Evolutionary conservation across 371 early-diverging fungal species (phyloP).

Genomic region (Lichtheimia ornata): DNA sequence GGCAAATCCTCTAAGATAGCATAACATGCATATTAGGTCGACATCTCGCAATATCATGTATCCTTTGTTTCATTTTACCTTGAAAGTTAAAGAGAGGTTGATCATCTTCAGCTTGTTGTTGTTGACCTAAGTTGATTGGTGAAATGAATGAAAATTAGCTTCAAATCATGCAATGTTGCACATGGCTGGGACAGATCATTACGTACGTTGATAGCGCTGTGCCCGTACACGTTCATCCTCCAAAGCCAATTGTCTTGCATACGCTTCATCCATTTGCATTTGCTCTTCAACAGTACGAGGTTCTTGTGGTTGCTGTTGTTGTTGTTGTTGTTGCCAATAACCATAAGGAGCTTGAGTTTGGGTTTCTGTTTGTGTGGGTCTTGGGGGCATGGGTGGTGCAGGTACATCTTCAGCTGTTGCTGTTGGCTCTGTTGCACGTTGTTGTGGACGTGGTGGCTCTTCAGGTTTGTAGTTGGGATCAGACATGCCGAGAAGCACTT

Average conservation of each 20-base stretch:
- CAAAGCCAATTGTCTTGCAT: slow-evolving; percentile 40
- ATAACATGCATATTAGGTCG: background rate
- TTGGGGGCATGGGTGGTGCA: slow-evolving; percentile 40
- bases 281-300: slow-evolving; percentile 42
- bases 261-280: slow-evolving; percentile 48
- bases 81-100: slow-evolving; percentile 42
- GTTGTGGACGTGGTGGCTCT: slow-evolving; percentile 12
- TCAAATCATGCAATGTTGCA: too few relatives aligned
- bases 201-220: slow-evolving; percentile 17
- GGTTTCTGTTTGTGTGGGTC: slow-evolving; percentile 13
- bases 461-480: slow-evolving; percentile 44
- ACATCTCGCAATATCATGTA: background rate
- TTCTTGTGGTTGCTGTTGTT: slow-evolving; percentile 12
- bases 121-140: slow-evolving; percentile 14
- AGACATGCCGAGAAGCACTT: slow-evolving; percentile 41
- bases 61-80: slow-evolving; percentile 23
- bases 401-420: slow-evolving; percentile 13
- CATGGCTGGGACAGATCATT: background rate
- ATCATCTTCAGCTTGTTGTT: slow-evolving; percentile 26
- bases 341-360: slow-evolving; percentile 15
- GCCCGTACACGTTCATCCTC: slow-evolving; percentile 35
- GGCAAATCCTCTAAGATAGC: slow-evolving; percentile 41
- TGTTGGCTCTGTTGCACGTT: slow-evolving; percentile 4
- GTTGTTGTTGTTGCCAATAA: slow-evolving; percentile 25
- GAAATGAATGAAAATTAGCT: too few relatives aligned